Base-by-base conservation (phyloP, 805 yeast genomes). In the Ogataea parapolymorpha region DNA sequence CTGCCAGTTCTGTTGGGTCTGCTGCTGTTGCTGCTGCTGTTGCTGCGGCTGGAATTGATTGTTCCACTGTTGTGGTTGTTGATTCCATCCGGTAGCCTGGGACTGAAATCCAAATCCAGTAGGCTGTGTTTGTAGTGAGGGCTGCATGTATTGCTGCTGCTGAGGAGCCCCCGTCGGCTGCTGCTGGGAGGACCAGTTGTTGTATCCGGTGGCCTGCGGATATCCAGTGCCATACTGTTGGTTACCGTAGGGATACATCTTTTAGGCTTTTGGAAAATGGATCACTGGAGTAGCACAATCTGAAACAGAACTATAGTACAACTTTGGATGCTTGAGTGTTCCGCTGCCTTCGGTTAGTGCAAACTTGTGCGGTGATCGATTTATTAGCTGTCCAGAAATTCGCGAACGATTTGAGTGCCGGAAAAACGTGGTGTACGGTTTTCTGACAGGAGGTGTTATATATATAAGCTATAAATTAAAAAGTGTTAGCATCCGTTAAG, bases 41-140 rank as follows among this genome's bases (percentile, higher is more conserved):
- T 37, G 30, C 20, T 39, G 44, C 46, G 17, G 53, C 10, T 45
- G 49, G 13, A 40, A 34, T 26, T 37, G 44, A 46, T 18, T 29
- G 44, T 32, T 41, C 42, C 35, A 56, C 46, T 44, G 26, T 45
- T 44, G 15, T 14, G 38, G 35, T 32, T 36, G 43, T 23, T 35
- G 36, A 24, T 36, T 35, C 41, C 46, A 46, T 3, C 54, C 47
- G n/a, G 54, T 42, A 13, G 37, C 37, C 50, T 43, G 51, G 7
- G 41, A 15, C 23, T 52, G 53, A 41, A 51, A 54, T 2, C 56
- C 61, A 57, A 63, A 70, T 1, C 74, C 75, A 2, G 74, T 67
- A 6, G 62, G 64, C 47, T 71, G 75, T 12, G 67, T 27, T 43
- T 53, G 57, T 22, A 57, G 24, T 2, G 47, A 39, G 15, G 42